Evolutionary conservation across 805 yeast genomes (phyloP), one percentile per base, ranked within the genome.

Genomic region (Pichia nakasei): DNA sequence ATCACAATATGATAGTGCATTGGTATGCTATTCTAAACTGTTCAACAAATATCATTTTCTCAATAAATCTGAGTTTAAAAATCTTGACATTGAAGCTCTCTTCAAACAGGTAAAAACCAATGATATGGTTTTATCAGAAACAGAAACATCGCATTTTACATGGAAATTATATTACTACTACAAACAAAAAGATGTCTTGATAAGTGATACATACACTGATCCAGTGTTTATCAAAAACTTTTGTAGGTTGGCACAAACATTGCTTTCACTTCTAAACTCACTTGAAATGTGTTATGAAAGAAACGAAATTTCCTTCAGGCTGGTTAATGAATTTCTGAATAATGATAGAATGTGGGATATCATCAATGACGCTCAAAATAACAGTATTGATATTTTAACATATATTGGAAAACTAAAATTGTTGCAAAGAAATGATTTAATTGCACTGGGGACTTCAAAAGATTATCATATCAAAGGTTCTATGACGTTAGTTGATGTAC

Each of bases 1-100:
- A 64, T 70, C 72, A 22, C 69, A 83, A 21, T 60, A 67, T 22
- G 82, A 80, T 22, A 89, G 84, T 42, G 71, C 91, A 0, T 56
- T 81, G 31, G 61, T 57, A 4, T 69, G 73, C 20, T 81, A 77
- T 49, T 72, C 73, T 27, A 66, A 64, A 24, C 52, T 84, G 6
- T 66, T 68, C 21, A 26, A 41, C 9, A 19, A n/a, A 1, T 43
- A 54, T 12, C 53, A 50, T 5, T 41, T 29, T n/a, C 29, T 58
- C 7, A 41, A 43, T 6, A 22, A 45, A 11, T 43, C 13, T 4
- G 49, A 53, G 17, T 47, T 56, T n/a, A 48, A 46, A 1, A 27
- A 36, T 11, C 44, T 45, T 3, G 37, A 43, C 15, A 2, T 49
- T 49, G 9, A 43, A 42, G 13, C 52, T 54, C 2, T 21, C 53